Conservation (phyloP, 164 flowering plant genomes). For the Echeveria elegans region DNA sequence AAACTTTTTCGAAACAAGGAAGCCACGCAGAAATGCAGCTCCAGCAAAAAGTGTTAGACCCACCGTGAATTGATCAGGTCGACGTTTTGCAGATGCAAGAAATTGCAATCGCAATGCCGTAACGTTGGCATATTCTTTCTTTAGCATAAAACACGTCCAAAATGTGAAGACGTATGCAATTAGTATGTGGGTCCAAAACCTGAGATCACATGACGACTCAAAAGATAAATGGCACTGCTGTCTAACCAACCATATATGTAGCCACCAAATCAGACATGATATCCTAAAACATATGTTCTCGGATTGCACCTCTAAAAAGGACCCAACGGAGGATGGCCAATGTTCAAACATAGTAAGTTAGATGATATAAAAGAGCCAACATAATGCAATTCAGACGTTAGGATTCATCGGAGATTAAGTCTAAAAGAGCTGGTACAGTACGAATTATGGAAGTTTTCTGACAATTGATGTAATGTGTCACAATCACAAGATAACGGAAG, state of each 20-base stretch:
- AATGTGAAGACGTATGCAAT: constrained; percentile 58
- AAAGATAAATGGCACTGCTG: neutral
- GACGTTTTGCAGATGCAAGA: constrained; percentile 45
- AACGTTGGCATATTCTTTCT: constrained; percentile 44
- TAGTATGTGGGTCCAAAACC: constrained; percentile 56
- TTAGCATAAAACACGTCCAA: constrained; percentile 56
- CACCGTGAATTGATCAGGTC: constrained; percentile 70
- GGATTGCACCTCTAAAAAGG: neutral
- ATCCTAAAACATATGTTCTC: neutral
- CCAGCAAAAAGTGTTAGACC: constrained; percentile 10
- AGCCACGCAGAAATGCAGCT: neutral
- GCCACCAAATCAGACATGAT: neutral
- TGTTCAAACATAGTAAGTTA: too few relatives aligned
- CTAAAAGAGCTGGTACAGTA: too few relatives aligned
- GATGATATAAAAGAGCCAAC: too few relatives aligned
- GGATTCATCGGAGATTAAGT: too few relatives aligned
- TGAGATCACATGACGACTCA: constrained; percentile 11
- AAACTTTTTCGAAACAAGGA: neutral
- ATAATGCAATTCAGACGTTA: too few relatives aligned
- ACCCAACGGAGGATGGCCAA: neutral
- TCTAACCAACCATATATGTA: neutral
- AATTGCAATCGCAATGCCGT: constrained; percentile 53
- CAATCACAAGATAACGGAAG: too few relatives aligned
- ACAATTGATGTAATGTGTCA: too few relatives aligned
- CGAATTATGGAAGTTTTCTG: neutral